Evolutionary conservation across 2,329 filamentous ascomycete genomes (phyloP).

Genomic region (Claviceps lovelessii): DNA sequence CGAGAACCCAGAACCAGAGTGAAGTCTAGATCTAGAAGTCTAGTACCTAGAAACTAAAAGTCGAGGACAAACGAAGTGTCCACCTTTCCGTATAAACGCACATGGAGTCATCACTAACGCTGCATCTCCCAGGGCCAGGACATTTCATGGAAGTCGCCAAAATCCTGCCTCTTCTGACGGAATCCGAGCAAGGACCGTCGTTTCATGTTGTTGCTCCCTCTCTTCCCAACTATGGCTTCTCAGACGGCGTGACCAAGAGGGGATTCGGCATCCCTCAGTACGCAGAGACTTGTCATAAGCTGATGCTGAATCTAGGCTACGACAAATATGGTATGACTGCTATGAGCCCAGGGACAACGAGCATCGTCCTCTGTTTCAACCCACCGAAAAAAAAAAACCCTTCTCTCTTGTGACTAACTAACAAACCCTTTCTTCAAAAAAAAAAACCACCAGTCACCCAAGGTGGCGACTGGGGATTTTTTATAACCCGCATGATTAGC

Average conservation of each 20-base stretch:
- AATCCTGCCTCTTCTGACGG: constrained; percentile 35
- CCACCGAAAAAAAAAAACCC: neutral
- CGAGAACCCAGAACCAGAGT: no score
- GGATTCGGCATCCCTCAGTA: constrained; percentile 22
- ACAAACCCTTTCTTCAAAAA: constrained; percentile 15
- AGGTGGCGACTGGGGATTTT: constrained; percentile 59
- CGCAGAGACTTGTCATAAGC: constrained; percentile 45
- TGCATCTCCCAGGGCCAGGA: constrained; percentile 39
- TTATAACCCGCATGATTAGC: constrained; percentile 48
- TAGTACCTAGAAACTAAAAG: no score
- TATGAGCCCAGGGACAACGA: no score
- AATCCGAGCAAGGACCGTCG: constrained; percentile 19
- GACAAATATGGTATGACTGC: constrained; percentile 17
- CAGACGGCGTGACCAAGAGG: constrained; percentile 14
- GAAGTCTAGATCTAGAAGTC: no score
- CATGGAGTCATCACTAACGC: no score
- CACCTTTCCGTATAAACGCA: no score
- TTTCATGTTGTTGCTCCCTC: constrained; percentile 46
- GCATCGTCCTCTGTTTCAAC: no score
- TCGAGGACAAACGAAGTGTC: no score
- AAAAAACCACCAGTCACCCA: constrained; percentile 32
- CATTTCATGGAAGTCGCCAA: constrained; percentile 54
- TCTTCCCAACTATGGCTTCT: constrained; percentile 37
- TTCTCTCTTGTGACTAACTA: neutral
- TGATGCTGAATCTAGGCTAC: constrained; percentile 55